These are phyloP conservation scores for Diplodia mutila DNA, from an alignment of 2,329 filamentous ascomycete genomes.

Conservation along the genomic window DNA sequence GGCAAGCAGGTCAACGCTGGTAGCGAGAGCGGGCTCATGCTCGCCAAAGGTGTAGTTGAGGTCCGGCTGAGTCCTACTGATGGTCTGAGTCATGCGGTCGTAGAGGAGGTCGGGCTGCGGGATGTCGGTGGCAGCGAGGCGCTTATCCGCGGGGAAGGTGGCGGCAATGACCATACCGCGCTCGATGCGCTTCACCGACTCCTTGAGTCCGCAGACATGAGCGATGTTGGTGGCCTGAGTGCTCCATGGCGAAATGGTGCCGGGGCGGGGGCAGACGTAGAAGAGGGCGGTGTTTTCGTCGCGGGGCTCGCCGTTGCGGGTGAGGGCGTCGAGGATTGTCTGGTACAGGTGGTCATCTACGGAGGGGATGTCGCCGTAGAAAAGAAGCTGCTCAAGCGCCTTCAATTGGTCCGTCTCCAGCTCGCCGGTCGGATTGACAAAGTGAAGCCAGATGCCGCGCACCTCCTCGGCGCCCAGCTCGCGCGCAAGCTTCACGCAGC, in stretches of 20 bases:
- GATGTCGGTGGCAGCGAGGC: conserved; percentile 55
- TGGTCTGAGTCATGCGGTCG: conserved; percentile 94
- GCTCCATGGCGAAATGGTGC: conserved; percentile 92
- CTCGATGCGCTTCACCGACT: conserved; percentile 77
- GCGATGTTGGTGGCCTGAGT: conserved; percentile 94
- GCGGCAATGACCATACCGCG: conserved; percentile 78
- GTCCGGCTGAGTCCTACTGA: conserved; percentile 69
- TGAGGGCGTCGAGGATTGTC: conserved; percentile 50
- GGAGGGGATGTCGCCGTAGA: conserved; percentile 60
- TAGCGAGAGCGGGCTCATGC: conserved; percentile 64
- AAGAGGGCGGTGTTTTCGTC: conserved; percentile 61
- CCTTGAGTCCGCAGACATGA: conserved; percentile 81
- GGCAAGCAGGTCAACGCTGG: conserved; percentile 74
- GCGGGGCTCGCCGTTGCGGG: conserved; percentile 53
- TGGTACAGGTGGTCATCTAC: conserved; percentile 50
- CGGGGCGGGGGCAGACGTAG: conserved; percentile 78
- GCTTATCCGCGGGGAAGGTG: conserved; percentile 54
- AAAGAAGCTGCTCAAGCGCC: conserved; percentile 62
- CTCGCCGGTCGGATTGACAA: conserved; percentile 49
- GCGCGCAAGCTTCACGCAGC: conserved; percentile 50
- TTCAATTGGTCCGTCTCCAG: conserved; percentile 51
- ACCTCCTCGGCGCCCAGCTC: conserved; percentile 52
- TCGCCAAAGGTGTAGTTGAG: conserved; percentile 80
- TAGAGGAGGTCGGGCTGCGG: conserved; percentile 73
- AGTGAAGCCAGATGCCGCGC: conserved; percentile 57